Conservation (phyloP, 257 asterid species). For the Solanum dulcamara region DNA sequence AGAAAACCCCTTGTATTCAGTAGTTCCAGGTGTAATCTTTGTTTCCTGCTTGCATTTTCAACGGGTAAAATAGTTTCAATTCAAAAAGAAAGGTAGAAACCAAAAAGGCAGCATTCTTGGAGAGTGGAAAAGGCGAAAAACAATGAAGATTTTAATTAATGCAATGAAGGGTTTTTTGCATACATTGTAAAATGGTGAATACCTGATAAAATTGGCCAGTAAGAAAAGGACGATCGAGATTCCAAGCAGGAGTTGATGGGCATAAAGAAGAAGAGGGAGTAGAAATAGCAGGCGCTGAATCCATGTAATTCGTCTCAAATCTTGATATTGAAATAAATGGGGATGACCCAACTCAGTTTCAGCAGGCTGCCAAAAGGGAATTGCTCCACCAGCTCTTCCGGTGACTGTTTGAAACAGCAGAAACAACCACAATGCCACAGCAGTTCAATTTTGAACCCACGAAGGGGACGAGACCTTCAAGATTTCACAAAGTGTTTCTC, state of each 20-base stretch:
- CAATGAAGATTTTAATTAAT: background rate
- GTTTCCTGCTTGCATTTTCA: constrained; percentile 29
- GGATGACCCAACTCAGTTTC: background rate
- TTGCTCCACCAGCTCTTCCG: background rate
- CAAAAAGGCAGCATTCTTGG: background rate
- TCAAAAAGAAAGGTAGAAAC: background rate
- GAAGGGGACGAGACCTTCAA: background rate
- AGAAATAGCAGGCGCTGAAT: constrained; percentile 18
- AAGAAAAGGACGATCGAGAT: constrained; percentile 67
- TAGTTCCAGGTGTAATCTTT: constrained; percentile 25
- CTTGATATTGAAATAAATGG: background rate
- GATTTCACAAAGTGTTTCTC: background rate
- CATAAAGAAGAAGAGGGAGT: background rate
- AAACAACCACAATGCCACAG: background rate
- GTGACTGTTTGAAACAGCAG: background rate
- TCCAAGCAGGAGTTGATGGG: constrained; percentile 66
- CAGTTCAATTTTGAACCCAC: background rate
- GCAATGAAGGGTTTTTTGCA: background rate
- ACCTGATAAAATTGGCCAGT: constrained; percentile 72
- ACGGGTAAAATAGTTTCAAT: background rate
- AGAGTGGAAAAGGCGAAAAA: background rate
- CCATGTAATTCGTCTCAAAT: constrained; percentile 22
- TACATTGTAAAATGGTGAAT: background rate
- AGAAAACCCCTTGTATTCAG: constrained; percentile 33
- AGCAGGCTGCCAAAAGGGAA: background rate